Percentiles rank a stretch among this genome's conserved stretches.
Conservation (phyloP, 805 yeast species). For the Torulaspora delbrueckii region DNA sequence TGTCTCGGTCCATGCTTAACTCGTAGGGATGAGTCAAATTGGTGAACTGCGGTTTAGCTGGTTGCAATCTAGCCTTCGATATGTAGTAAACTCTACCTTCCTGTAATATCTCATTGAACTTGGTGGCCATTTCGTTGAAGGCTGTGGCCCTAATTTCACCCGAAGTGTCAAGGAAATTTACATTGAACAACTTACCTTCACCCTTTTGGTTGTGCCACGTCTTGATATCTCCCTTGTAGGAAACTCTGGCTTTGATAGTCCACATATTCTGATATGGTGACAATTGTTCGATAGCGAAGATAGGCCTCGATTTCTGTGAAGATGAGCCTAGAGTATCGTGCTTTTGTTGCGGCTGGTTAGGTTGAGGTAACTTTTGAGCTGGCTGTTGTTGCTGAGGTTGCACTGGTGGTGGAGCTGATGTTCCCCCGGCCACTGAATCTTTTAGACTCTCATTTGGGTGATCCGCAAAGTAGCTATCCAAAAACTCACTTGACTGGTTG, state of each 20-base stretch:
- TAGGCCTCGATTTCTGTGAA: slow-evolving; percentile 37
- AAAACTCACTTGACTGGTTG: slow-evolving; percentile 37
- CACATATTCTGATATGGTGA: slow-evolving; percentile 89
- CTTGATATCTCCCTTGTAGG: slow-evolving; percentile 80
- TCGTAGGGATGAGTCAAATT: slow-evolving; percentile 86
- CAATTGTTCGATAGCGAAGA: slow-evolving; percentile 75
- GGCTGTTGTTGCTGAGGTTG: slow-evolving; percentile 4
- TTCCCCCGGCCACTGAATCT: slow-evolving; percentile 13
- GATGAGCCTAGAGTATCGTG: slow-evolving; percentile 6
- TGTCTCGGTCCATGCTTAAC: slow-evolving; percentile 72
- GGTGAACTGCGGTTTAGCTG: slow-evolving; percentile 82
- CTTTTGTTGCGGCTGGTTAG: slow-evolving; percentile 12
- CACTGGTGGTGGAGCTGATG: slow-evolving; percentile 21
- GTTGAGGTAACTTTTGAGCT: background rate
- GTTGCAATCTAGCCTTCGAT: slow-evolving; percentile 72
- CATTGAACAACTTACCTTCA: slow-evolving; percentile 84
- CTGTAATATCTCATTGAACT: slow-evolving; percentile 65
- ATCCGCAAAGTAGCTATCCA: slow-evolving; percentile 54
- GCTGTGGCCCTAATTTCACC: slow-evolving; percentile 96
- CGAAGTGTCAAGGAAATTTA: slow-evolving; percentile 85
- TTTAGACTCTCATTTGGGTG: slow-evolving; percentile 48
- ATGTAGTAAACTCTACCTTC: slow-evolving; percentile 89
- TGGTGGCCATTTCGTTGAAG: slow-evolving; percentile 81
- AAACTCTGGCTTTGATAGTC: slow-evolving; percentile 91
- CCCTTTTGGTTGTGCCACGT: slow-evolving; percentile 85